These are phyloP conservation scores for Colletotrichum sp. DNA, from an alignment of 2,329 filamentous ascomycete species.

Conservation along the genomic window DNA sequence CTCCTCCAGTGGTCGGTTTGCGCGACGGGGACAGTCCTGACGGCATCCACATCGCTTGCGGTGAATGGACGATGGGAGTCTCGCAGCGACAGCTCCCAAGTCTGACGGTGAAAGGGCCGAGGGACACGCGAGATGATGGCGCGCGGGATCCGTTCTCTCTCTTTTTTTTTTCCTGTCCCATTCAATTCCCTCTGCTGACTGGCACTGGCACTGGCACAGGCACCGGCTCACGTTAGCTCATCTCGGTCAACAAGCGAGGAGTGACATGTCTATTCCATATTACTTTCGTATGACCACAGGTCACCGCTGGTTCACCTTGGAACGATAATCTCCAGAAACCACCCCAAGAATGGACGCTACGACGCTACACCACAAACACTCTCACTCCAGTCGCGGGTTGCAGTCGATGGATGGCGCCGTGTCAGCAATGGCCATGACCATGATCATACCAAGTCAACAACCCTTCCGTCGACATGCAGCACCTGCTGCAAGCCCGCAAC, in stretches of 20 bases:
- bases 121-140: neutral
- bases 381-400: neutral
- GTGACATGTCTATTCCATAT: conserved; percentile 12
- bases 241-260: neutral
- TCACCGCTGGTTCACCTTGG: conserved; percentile 18
- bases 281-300: neutral
- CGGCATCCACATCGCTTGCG: conserved; percentile 1
- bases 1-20: neutral
- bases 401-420: neutral
- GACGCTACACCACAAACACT: neutral
- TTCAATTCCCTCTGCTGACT: neutral
- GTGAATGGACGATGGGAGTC: neutral
- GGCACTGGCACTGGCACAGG: neutral
- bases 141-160: conserved; percentile 9
- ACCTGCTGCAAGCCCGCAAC: neutral
- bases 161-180: neutral
- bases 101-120: neutral
- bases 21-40: neutral
- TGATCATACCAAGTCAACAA: neutral
- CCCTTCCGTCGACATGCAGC: neutral
- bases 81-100: neutral
- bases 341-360: neutral
- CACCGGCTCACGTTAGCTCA: neutral
- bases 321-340: neutral
- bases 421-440: neutral